Conservation (phyloP, 2,329 filamentous ascomycete species). For the Ambrosiella cleistominuta region DNA sequence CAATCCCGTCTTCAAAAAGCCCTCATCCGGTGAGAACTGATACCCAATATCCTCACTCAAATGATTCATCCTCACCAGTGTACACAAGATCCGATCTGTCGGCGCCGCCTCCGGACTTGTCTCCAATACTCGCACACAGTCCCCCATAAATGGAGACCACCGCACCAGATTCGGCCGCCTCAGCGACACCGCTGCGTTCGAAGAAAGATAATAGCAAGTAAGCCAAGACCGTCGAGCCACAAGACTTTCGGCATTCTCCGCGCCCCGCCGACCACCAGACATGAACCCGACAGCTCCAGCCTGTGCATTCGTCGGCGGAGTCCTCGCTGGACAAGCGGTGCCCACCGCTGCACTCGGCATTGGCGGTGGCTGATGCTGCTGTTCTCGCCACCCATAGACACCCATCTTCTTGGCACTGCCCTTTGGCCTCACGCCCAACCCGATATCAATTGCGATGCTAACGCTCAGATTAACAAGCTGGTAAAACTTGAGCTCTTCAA, state of each 20-base stretch:
- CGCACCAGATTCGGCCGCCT: constrained; percentile 42
- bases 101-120: constrained; percentile 36
- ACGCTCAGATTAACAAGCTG: constrained; percentile 68
- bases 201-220: constrained; percentile 39
- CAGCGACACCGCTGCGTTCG: constrained; percentile 43
- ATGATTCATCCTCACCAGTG: constrained; percentile 40
- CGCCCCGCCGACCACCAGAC: constrained; percentile 15
- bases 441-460: constrained; percentile 69
- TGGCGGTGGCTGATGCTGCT: not conserved
- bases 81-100: constrained; percentile 39
- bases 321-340: too few relatives aligned
- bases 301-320: not conserved
- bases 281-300: constrained; percentile 4
- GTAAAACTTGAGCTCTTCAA: constrained; percentile 80
- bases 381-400: not conserved
- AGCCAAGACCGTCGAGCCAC: constrained; percentile 37
- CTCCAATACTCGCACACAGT: constrained; percentile 39
- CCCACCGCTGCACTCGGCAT: too few relatives aligned
- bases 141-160: constrained; percentile 42
- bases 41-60: constrained; percentile 51
- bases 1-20: constrained; percentile 34
- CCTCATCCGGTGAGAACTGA: constrained; percentile 51
- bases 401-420: not conserved
- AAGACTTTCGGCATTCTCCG: constrained; percentile 13
- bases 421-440: constrained; percentile 42